phyloP scores from a whole-genome alignment of 495 filamentous ascomycete genomes.

The Aspergillus olivimuriae region DNA sequence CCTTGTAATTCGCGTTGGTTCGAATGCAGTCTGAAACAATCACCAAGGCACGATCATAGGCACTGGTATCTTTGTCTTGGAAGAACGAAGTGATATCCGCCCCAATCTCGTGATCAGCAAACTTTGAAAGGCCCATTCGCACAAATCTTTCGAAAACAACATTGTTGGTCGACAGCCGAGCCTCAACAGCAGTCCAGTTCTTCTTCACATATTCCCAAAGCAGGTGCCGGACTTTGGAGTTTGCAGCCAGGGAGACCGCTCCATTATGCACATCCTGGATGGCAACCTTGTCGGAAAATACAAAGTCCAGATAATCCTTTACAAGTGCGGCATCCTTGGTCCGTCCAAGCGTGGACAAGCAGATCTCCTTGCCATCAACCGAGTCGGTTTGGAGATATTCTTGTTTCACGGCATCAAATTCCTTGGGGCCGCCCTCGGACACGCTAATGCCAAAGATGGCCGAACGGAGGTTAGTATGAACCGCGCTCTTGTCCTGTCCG shows the following conservation, averaged over 20 bases:
- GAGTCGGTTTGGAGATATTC: slow-evolving; percentile 76
- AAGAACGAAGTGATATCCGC: slow-evolving; percentile 82
- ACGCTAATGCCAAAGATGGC: slow-evolving; percentile 78
- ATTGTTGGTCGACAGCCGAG: slow-evolving; percentile 68
- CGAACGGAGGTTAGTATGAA: slow-evolving; percentile 73
- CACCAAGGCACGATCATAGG: slow-evolving; percentile 70
- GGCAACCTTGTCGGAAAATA: slow-evolving; percentile 70
- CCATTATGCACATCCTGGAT: slow-evolving; percentile 83
- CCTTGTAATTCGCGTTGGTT: slow-evolving; percentile 69
- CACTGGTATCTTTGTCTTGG: slow-evolving; percentile 68
- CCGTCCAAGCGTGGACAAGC: slow-evolving; percentile 68
- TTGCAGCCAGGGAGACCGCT: slow-evolving; percentile 61
- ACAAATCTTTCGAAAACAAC: slow-evolving; percentile 86
- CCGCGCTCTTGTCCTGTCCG: slow-evolving; percentile 56
- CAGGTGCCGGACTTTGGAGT: slow-evolving; percentile 58
- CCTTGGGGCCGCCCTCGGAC: slow-evolving; percentile 54
- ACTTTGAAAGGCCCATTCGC: slow-evolving; percentile 67
- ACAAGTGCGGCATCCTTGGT: slow-evolving; percentile 63
- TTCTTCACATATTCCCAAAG: slow-evolving; percentile 81
- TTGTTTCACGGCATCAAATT: slow-evolving; percentile 69
- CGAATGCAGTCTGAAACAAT: slow-evolving; percentile 75
- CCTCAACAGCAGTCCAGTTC: slow-evolving; percentile 64
- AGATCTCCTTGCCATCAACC: slow-evolving; percentile 85
- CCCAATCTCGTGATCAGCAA: slow-evolving; percentile 60
- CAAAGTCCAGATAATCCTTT: slow-evolving; percentile 64